Percentiles rank a stretch among this genome's conserved stretches.
Conservation (phyloP, 2,329 filamentous ascomycete species). For the Fusarium sp. region DNA sequence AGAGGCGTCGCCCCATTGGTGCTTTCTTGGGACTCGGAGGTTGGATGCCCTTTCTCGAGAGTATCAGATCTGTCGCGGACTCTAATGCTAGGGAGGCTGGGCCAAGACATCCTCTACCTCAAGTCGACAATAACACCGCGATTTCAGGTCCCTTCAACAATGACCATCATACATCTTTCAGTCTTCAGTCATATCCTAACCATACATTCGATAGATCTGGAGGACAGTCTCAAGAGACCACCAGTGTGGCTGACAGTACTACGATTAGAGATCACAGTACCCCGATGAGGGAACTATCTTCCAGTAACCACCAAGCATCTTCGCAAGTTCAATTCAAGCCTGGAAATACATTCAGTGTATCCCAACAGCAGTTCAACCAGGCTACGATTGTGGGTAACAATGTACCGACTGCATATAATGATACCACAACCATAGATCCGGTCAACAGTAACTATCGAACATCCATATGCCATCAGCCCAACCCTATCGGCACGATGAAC, state of each 20-base stretch:
- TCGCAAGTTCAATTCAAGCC: no score
- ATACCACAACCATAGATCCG: background rate
- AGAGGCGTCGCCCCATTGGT: background rate
- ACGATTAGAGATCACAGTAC: no score
- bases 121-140: background rate
- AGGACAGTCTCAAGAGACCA: background rate
- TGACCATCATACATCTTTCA: background rate
- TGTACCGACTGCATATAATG: no score
- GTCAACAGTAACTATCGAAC: background rate
- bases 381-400: background rate
- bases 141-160: background rate
- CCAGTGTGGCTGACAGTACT: no score
- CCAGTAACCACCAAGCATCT: no score
- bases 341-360: background rate
- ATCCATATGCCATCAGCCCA: background rate
- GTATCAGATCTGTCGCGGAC: conserved; percentile 8
- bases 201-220: background rate
- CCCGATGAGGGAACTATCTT: no score
- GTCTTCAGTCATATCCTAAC: background rate
- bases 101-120: background rate
- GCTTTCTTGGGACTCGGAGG: conserved; percentile 22
- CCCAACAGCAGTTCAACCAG: background rate
- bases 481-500: no score
- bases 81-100: background rate
- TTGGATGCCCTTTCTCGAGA: conserved; percentile 17